phyloP scores from a whole-genome alignment of 208 protist species.

The Leishmania martiniquensis region DNA sequence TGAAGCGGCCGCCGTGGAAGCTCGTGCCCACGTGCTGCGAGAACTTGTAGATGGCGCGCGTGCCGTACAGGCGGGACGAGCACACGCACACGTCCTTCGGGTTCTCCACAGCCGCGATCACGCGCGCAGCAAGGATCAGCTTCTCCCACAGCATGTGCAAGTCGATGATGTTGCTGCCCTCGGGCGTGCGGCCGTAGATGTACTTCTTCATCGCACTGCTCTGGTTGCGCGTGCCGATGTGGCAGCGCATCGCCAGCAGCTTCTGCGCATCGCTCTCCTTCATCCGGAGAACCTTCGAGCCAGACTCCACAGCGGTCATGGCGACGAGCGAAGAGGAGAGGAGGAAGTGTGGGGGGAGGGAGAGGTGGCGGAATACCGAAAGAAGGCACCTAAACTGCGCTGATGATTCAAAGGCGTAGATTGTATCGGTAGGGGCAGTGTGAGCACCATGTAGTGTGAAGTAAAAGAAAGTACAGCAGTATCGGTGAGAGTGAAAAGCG shows the following conservation, averaged over 20 bases:
- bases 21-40: slow-evolving; percentile 94
- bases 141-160: slow-evolving; percentile 99
- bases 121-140: slow-evolving; percentile 97
- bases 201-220: slow-evolving; percentile 96
- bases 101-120: slow-evolving; percentile 99
- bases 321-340: slow-evolving; percentile 13
- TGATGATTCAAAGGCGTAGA: background rate
- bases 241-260: slow-evolving; percentile 97
- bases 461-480: background rate
- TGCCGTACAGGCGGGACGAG: slow-evolving; percentile 94
- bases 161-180: slow-evolving; percentile 97
- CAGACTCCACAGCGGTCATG: slow-evolving; percentile 79
- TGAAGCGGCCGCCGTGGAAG: slow-evolving; percentile 96
- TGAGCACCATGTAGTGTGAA: background rate
- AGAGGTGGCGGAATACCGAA: slow-evolving; percentile 10
- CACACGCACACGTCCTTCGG: slow-evolving; percentile 97
- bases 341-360: background rate
- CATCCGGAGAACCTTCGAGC: slow-evolving; percentile 76
- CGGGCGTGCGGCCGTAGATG: slow-evolving; percentile 90
- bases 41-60: slow-evolving; percentile 98
- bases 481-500: too few species aligned
- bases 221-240: slow-evolving; percentile 96
- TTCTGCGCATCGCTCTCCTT: slow-evolving; percentile 96
- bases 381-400: too few species aligned
- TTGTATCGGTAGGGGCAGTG: background rate